Evolutionary conservation across 2,329 filamentous ascomycete genomes (phyloP), one percentile per base, ranked within the genome.

Genomic region (Arthrinium phaeospermum): DNA sequence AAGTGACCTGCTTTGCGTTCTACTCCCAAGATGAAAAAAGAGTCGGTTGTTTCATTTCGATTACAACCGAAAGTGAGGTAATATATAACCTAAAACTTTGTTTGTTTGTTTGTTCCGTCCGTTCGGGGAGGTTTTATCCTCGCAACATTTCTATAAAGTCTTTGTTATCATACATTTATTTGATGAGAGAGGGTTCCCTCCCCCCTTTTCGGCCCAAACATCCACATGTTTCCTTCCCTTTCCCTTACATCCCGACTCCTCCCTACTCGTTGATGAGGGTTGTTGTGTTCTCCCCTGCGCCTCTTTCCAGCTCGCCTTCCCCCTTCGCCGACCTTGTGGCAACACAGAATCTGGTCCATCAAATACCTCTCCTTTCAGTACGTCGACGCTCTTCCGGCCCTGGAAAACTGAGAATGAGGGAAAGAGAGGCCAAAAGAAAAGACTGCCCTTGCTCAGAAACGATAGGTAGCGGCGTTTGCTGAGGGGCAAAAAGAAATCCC

Each of bases 101-200:
- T n/a, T 22, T 41, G 16, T 37, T 22, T 37, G 37, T 41, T 41
- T 41, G 37, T 4, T 16, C 27, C 51, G 34, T n/a, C 34, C 34
- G 13, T 37, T 64, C 12, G 19, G 10, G 57, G 57, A 30, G 34
- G 34, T 13, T 30, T 41, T 64, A 30, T 41, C 57, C 34, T 37
- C 57, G 57, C 34, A 64, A 41, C 57, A 41, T 14, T 37, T 64
- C 57, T 64, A 64, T 64, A 64, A 41, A 34, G n/a, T 61, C 22
- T 64, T 19, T 64, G 34, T 64, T 64, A 64, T 64, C 57, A 64
- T 64, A 64, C 57, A 64, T 64, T 64, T 64, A 64, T 64, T 61
- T 41, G 57, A 64, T 41, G 57, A 64, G 57, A 41, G 53, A 61
- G 53, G 14, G 37, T 64, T 41, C 34, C 10, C 22, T 34, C 30